A percentile compares a stretch with the other conserved stretches of the same genome.
Evolutionary conservation across 2,329 filamentous ascomycete species (phyloP).

Genomic region (Fusarium succisae): DNA sequence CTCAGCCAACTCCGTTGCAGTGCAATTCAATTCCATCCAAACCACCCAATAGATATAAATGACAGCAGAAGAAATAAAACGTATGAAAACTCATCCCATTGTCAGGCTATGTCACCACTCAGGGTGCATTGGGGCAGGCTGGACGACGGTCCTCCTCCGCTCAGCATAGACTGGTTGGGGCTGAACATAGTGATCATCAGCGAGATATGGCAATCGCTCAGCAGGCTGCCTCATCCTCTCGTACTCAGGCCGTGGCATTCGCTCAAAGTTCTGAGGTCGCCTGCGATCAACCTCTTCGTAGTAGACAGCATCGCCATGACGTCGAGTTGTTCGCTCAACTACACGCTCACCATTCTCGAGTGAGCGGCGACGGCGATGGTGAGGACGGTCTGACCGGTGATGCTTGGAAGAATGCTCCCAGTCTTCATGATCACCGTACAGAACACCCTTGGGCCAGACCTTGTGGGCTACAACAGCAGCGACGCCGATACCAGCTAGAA

Average conservation of each 20-base stretch:
- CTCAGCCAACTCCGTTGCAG: neutral
- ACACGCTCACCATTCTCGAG: constrained; percentile 18
- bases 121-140: constrained; percentile 18
- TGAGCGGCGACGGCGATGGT: constrained; percentile 23
- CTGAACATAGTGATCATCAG: constrained; percentile 30
- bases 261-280: constrained; percentile 29
- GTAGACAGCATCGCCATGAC: constrained; percentile 30
- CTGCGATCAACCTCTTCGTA: constrained; percentile 32
- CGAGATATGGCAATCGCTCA: constrained; percentile 22
- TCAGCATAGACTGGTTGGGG: constrained; percentile 35
- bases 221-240: constrained; percentile 16
- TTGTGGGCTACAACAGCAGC: constrained; percentile 48
- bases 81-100: neutral
- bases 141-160: constrained; percentile 20
- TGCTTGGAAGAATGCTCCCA: constrained; percentile 42
- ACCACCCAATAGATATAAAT: neutral
- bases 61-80: neutral
- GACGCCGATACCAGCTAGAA: constrained; percentile 49
- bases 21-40: neutral
- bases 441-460: constrained; percentile 47
- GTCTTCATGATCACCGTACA: constrained; percentile 43
- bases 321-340: constrained; percentile 21
- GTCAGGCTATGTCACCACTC: neutral
- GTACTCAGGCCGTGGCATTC: constrained; percentile 17
- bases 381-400: constrained; percentile 11